Base-by-base conservation (phyloP, 2,329 filamentous ascomycete species). In the Hortaea sp. region DNA sequence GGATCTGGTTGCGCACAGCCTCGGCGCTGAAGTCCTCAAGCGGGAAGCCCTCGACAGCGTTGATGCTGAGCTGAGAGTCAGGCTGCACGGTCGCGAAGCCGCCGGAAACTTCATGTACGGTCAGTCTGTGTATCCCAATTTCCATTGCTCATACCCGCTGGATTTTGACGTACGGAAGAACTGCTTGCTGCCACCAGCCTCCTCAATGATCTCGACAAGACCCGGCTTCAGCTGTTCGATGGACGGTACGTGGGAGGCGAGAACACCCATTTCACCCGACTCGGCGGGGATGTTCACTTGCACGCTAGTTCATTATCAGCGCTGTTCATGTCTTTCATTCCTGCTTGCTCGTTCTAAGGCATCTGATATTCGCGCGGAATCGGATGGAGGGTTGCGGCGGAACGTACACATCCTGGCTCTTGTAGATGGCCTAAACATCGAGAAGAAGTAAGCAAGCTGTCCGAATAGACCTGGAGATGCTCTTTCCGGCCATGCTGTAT, bases 221-320 rank as follows among this genome's bases (percentile, higher is more conserved):
- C 92, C 92, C 52, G 92, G 89, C 81, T 94, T 95, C 71, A 98
- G 79, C 78, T 98, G 92, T 79, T 98, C 92, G 66, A 98, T 97
- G 53, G 89, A 88, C 56, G 92, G 89, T 63, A 98, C 92, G 81
- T 98, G 92, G 79, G 92, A 94, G 69, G 92, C 92, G 67, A 98
- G 85, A 63, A 98, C 84, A 85, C 92, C 92, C 92, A 98, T 98
- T 63, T 97, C 92, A 69, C 92, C 92, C 53, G 89, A 94, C 71
- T 95, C 92, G 66, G 92, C 92, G 69, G 92, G 85, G 65, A 98
- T 84, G 81, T 98, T 98, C 77, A 98, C 92, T 77, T 98, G 92
- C 66, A 97, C 83, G 73, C 85, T 88, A 13, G 41, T 9, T 35
- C 20, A 20, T 20, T 20, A 20, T 35, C 11, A 29, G 20, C 43